A percentile compares a stretch with the other conserved stretches of the same genome.
Evolutionary conservation across 2,329 filamentous ascomycete genomes (phyloP).

Genomic region (Hirsutella rhossiliensis): DNA sequence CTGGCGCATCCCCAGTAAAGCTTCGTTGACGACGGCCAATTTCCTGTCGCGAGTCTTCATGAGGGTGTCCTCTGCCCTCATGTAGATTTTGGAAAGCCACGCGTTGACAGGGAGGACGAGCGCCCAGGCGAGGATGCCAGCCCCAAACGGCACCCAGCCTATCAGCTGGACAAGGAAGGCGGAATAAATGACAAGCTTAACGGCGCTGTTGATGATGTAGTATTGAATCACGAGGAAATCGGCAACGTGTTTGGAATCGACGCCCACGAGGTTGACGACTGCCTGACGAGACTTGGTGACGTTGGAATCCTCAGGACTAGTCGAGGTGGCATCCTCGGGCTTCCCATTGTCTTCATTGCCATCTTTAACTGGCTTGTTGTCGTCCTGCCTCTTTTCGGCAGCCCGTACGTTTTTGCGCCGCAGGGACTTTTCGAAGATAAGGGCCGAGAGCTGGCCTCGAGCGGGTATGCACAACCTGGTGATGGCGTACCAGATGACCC

Average conservation of each 20-base stretch:
- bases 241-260: constrained; percentile 57
- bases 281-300: constrained; percentile 44
- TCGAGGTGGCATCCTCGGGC: constrained; percentile 6
- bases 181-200: constrained; percentile 55
- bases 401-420: constrained; percentile 66
- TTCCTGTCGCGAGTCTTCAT: constrained; percentile 71
- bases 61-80: constrained; percentile 51
- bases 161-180: constrained; percentile 56
- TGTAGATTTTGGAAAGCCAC: constrained; percentile 51
- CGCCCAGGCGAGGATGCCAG: constrained; percentile 52
- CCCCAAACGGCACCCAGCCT: constrained; percentile 56
- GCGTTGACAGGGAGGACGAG: constrained; percentile 58
- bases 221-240: constrained; percentile 58
- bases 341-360: constrained; percentile 21
- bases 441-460: constrained; percentile 55
- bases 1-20: constrained; percentile 66
- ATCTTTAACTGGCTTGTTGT: constrained; percentile 11
- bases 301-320: constrained; percentile 42
- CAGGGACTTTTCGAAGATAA: constrained; percentile 69
- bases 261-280: constrained; percentile 67
- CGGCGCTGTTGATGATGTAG: constrained; percentile 47
- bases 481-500: constrained; percentile 55
- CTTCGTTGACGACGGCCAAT: constrained; percentile 64
- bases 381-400: constrained; percentile 18
- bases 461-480: constrained; percentile 52